Evolutionary conservation across 441 rosid genomes (phyloP).

Genomic region (Theobroma grandiflorum): DNA sequence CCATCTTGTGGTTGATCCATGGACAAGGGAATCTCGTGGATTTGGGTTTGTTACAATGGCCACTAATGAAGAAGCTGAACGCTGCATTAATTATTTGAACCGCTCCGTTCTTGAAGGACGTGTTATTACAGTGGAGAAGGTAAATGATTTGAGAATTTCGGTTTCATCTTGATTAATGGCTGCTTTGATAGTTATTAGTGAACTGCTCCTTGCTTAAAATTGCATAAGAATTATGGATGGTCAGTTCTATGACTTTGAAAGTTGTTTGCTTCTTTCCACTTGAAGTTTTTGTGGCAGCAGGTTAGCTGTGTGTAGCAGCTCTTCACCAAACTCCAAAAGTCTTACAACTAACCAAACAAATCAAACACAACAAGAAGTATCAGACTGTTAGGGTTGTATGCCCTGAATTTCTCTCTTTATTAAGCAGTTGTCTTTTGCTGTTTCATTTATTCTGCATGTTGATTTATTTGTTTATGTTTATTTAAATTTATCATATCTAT

Average conservation of each 20-base stretch:
- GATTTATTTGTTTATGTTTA: not conserved
- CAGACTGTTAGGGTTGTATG: slow-evolving; percentile 91
- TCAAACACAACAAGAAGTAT: slow-evolving; percentile 62
- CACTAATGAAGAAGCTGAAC: slow-evolving; percentile 65
- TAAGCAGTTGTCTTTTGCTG: slow-evolving; percentile 35
- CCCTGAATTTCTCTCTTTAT: slow-evolving; percentile 79
- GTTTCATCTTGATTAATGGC: not conserved
- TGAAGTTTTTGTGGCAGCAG: slow-evolving; percentile 90
- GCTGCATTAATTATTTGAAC: slow-evolving; percentile 77
- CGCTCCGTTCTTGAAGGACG: slow-evolving; percentile 85
- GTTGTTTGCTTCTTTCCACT: slow-evolving; percentile 83
- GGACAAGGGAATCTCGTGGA: slow-evolving; percentile 95
- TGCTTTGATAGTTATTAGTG: not conserved
- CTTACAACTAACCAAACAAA: slow-evolving; percentile 74
- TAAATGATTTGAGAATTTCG: slow-evolving; percentile 32
- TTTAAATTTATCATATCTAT: not conserved
- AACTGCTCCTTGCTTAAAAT: slow-evolving; percentile 8
- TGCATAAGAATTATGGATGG: slow-evolving; percentile 26
- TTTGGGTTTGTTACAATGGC: slow-evolving; percentile 93
- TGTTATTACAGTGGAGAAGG: slow-evolving; percentile 92
- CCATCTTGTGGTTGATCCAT: slow-evolving; percentile 89
- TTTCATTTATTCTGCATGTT: slow-evolving; percentile 23
- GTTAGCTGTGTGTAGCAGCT: slow-evolving; percentile 94
- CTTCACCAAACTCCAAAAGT: slow-evolving; percentile 72
- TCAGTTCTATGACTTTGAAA: slow-evolving; percentile 51